Base-by-base conservation (phyloP, 306 rosid genomes). In the Canavalia ensiformis region DNA sequence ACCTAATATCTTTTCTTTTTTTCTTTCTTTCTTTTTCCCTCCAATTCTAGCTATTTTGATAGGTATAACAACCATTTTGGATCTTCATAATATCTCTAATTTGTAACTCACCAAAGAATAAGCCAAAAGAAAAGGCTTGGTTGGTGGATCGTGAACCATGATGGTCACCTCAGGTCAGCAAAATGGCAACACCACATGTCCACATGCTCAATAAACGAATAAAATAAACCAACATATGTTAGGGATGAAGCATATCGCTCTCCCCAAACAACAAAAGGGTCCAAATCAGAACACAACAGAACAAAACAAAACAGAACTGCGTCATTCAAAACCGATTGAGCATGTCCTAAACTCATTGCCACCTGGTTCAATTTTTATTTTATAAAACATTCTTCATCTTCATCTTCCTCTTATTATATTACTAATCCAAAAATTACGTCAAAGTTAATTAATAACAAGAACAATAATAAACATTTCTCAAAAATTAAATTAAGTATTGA, bases 161-260 rank as follows among this genome's bases (percentile, higher is more conserved):
- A 78, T 33, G 54, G 54, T 67, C 72, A 64, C 6, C 59, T 35
- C 6, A 55, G 50, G 65, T 72, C 55, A 58, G 81, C 75, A 67
- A 31, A 73, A 49, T 74, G 81, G 81, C 59, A 81, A 66, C 55
- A 72, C 50, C 76, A 68, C 80, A 79, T 68, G 77, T 41, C 77
- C 72, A 52, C 77, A 74, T 51, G 30, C 46, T 31, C 60, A 12
- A 62, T 42, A 72, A 81, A 81, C 73, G 67, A 63, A 63, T 42
- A 58, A 7, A 51, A 42, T 51, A 51, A 11, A 18, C 50, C 51
- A 54, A 74, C 44, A 55, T 34, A 51, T 66, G 28, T 45, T 6
- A 79, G 50, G 75, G 63, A 64, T 37, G 3, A 4, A 4, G 37
- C 83, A 69, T 34, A 1, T 37, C 75, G 50, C 75, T 8, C 52